These are phyloP conservation scores for Xylariaceae sp. DNA, from an alignment of 2,329 filamentous ascomycete genomes.

Conservation along the genomic window DNA sequence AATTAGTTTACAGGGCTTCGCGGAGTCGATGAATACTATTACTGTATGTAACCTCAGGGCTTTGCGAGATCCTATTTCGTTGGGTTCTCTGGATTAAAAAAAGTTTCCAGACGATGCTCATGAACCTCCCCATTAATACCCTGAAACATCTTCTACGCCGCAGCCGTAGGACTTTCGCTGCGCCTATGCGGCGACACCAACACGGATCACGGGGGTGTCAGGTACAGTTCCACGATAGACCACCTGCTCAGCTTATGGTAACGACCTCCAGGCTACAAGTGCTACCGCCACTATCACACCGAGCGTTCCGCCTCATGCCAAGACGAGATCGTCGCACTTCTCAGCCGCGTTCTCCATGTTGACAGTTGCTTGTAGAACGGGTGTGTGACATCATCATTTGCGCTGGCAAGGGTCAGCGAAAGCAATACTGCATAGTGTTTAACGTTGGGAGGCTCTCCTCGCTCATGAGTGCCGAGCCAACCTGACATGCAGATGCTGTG, in stretches of 20 bases:
- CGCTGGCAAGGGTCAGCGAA: neutral
- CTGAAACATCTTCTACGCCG: neutral
- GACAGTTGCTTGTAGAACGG: neutral
- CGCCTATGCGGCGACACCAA: neutral
- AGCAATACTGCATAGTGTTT: neutral
- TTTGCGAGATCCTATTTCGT: neutral
- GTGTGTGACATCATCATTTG: neutral
- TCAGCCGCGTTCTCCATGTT: neutral
- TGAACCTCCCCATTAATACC: slow-evolving; percentile 1
- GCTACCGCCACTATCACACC: neutral
- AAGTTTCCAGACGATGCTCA: neutral
- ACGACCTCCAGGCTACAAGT: neutral
- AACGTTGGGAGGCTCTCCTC: neutral
- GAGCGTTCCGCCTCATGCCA: neutral
- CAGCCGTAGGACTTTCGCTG: slow-evolving; percentile 1
- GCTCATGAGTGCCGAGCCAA: neutral
- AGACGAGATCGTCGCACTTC: neutral
- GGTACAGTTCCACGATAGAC: slow-evolving; percentile 3
- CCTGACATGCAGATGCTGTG: neutral
- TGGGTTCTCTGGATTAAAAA: neutral
- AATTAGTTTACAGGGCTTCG: neutral
- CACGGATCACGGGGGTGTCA: slow-evolving; percentile 17
- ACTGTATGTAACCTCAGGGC: neutral
- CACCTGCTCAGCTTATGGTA: neutral
- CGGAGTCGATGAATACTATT: neutral